Base-by-base conservation (phyloP, 176 grass and related monocot species). In the Elymus sibiricus region DNA sequence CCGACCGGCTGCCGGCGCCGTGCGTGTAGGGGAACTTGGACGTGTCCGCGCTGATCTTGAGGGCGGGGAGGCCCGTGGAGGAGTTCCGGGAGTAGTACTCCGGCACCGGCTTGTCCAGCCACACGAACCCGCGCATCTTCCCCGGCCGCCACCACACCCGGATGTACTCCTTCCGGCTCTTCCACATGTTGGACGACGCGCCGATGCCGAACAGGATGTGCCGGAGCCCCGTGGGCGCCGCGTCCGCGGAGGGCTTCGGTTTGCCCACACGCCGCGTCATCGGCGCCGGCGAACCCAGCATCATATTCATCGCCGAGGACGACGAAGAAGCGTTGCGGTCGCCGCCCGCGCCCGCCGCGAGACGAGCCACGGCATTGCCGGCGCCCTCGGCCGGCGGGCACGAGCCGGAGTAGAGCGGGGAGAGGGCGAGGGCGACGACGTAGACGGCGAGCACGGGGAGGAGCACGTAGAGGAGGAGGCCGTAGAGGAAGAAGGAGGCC, bases 201-300 rank as follows among this genome's bases (percentile, higher is more conserved):
- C 72, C 88, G 31, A 93, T 85, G 31, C 92, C 88, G 62, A 93
- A 88, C 55, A 93, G 82, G 42, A 93, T 85, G 72, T 93, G 88
- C 5, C 78, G 82, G 29, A 88, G 53, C 10, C 86, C 81, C 35
- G 88, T 93, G 19, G 82, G 15, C 38, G 84, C 64, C 4, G 68
- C 70, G 25, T 32, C 22, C 29, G 62, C 44, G 5, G 49, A 15
- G 7, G 51, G 31, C 4, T 0, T 32, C 22, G 14, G 84, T 3
- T 42, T 62, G 5, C 32, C 2, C 7, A 0, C 55, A 7, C 55
- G 27, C 51, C 21, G 34, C 15, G 35, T 5, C 5, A 47, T 5
- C 25, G 14, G 38, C 24, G 70, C 32, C 11, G 55, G 56, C 76
- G 55, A n/a, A 39, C 1, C 11, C 29, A 2, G 21, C 55, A 58